A percentile compares a stretch with the other conserved stretches of the same genome.
Evolutionary conservation across 768 basidiomycete genomes (phyloP).

Genomic region (Neoboletus brunneissimus): DNA sequence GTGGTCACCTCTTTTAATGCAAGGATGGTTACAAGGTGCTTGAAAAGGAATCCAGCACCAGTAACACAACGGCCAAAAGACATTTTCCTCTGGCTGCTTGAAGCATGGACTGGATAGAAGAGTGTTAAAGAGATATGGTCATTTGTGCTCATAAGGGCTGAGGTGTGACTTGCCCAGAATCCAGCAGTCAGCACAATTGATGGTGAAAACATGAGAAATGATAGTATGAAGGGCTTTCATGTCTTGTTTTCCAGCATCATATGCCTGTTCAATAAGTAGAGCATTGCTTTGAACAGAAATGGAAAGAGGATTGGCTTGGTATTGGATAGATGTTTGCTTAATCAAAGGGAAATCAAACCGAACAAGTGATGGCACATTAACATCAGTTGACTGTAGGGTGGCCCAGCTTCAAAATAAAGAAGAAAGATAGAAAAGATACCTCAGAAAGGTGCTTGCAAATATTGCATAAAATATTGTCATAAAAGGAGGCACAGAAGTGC

Average conservation of each 20-base stretch:
- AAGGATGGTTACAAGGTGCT: constrained; percentile 5
- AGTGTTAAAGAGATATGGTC: not conserved
- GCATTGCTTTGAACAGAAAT: too few species aligned
- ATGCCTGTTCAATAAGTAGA: too few species aligned
- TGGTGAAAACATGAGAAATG: too few species aligned
- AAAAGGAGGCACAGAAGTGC: not conserved
- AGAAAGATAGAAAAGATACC: not conserved
- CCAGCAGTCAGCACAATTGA: too few species aligned
- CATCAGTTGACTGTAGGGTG: too few species aligned
- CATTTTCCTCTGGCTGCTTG: not conserved
- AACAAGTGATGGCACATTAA: too few species aligned
- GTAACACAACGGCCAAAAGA: constrained; percentile 3
- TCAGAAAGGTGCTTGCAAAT: not conserved
- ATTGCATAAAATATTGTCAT: not conserved
- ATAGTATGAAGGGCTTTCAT: too few species aligned
- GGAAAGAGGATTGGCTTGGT: too few species aligned
- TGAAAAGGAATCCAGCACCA: constrained; percentile 8
- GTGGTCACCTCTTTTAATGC: not conserved
- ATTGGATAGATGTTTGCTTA: too few species aligned
- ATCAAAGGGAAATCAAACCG: too few species aligned
- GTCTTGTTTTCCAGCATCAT: too few species aligned
- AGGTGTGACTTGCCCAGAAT: not conserved
- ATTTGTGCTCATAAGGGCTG: not conserved
- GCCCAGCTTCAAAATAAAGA: too few species aligned
- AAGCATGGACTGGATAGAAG: not conserved